Evolutionary conservation across 163 green algal genomes (phyloP), one percentile per base, ranked within the genome.

Genomic region (Trebouxia gelatinosa): DNA sequence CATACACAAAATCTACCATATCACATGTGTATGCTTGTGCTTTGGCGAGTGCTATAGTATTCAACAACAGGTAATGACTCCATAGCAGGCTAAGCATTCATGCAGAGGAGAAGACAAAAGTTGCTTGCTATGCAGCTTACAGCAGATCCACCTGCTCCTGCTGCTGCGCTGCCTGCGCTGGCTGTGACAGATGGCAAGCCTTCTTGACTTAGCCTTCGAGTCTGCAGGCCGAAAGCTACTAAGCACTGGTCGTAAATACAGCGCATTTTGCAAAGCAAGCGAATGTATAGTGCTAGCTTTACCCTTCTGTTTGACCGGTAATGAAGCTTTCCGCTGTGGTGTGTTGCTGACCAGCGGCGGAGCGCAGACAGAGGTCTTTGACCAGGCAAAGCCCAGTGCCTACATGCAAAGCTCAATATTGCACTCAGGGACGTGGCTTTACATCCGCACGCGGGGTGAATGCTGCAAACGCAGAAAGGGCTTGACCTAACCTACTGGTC

Each of bases 141-240:
- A 26, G 67, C 67, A 43, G 67, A 34, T 26, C 67, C 67, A 28
- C 39, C 67, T 31, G 67, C 67, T 61, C 67, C 67, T 28, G 67
- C 39, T 39, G 39, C 40, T 57, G 67, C 67, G 39, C 23, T 28
- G 26, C 67, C 23, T 28, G 67, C 29, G 34, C 34, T 50, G 29
- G 62, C 62, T 48, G n/a, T n/a, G n/a, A 48, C 34, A 1, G 62
- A 35, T 70, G 32, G 17, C 19, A 5, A 46, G 26, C 13, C 11
- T 54, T 54, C 13, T 9, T 13, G 9, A 23, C 11, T 9, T 54
- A 23, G 43, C 43, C 13, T 54, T 54, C 43, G 43, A 23, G 43
- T 9, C 43, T 23, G 11, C 43, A 23, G 43, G 9, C 11, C 43
- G 43, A 54, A 9, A 9, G 13, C 43, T 23, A 23, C 9, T 13